Percentiles rank a stretch among this genome's conserved stretches.
phyloP scores from a whole-genome alignment of 768 basidiomycete genomes.

The Lactarius tabidus region DNA sequence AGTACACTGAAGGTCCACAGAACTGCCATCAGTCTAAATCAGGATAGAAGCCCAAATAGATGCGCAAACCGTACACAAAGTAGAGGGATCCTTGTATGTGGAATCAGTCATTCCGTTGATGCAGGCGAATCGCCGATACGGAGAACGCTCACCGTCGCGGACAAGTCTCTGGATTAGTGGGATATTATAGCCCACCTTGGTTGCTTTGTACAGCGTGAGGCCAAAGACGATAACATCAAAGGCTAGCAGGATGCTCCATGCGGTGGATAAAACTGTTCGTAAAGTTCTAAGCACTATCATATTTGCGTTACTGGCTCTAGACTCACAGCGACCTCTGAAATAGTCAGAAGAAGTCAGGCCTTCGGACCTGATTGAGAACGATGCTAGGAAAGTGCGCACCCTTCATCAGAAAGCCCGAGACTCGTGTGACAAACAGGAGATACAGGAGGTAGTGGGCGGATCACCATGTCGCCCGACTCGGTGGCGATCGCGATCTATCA shows the following conservation, averaged over 20 bases:
- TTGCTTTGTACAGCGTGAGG: background rate
- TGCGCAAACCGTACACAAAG: background rate
- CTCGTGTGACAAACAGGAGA: background rate
- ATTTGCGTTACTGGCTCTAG: background rate
- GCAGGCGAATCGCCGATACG: background rate
- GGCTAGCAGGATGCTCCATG: background rate
- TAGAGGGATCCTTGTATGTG: background rate
- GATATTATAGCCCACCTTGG: background rate
- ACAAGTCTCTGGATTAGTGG: background rate
- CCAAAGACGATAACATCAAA: background rate
- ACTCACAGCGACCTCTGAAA: slow-evolving; percentile 7
- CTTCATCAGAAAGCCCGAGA: slow-evolving; percentile 1
- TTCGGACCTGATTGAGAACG: no score
- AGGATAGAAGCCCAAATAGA: background rate
- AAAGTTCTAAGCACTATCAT: background rate
- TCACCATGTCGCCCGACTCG: background rate
- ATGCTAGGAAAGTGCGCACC: background rate
- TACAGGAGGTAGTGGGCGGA: no score
- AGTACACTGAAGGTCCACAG: background rate
- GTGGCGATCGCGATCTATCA: background rate
- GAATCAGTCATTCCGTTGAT: background rate
- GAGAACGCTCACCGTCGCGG: background rate
- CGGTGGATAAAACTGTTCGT: background rate
- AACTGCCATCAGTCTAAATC: background rate
- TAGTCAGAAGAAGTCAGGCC: background rate